Evolutionary conservation across 2,329 filamentous ascomycete species (phyloP), one percentile per base, ranked within the genome.

Genomic region (Boeremia exigua): DNA sequence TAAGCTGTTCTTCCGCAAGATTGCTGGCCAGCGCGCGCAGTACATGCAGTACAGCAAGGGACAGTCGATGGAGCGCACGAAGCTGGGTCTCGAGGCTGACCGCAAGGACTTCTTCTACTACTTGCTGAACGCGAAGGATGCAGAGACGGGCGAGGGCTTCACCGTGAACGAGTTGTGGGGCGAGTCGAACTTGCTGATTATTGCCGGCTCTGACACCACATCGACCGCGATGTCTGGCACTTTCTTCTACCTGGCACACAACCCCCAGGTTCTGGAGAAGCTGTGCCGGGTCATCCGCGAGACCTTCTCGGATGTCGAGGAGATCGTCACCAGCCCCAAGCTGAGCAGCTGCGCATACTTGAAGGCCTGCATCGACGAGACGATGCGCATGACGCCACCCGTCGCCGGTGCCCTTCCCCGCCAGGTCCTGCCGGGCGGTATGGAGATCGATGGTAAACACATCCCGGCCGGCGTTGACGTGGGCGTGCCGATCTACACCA

Each of bases 81-180:
- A 78, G 47, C 58, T 77, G 30, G 76, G 75, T 9, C 60, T 74
- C 4, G 72, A 78, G 39, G 71, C 74, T 30, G 75, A 75, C 38
- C 67, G 75, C 17, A 79, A 78, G 46, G 81, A 82, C 62, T 79
- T 82, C 63, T 79, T 80, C 69, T 75, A 79, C 67, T 72, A 83
- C 70, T 73, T 80, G 5, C 67, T 80, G 40, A 73, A 80, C 51
- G 77, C 80, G 47, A 77, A 78, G 63, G 76, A 84, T 63, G 75
- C 78, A 1, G 72, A 80, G 58, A 79, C 79, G 14, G 74, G 78
- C 55, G 65, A 76, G 29, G 73, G 78, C 46, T 76, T 80, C 70
- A 72, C 72, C 60, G 70, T 75, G 68, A 70, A 76, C 47, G 81
- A 83, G 61, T 61, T 83, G 19, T 80, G 78, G 74, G 78, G 76